These are phyloP conservation scores for Avicennia marina DNA, from an alignment of 257 asterid genomes.

Conservation along the genomic window DNA sequence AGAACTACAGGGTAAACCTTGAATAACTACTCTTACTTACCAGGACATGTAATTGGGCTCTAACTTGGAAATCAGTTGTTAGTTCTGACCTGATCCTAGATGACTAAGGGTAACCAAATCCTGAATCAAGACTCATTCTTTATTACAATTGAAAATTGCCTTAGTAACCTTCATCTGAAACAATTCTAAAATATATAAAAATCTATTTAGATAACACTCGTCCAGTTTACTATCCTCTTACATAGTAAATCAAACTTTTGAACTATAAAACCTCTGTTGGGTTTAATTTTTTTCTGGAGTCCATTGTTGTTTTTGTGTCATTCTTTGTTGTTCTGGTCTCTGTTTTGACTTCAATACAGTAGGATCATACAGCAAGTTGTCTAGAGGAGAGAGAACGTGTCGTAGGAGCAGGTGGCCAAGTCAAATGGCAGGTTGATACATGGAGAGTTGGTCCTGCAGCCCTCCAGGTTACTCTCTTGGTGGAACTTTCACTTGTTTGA, in stretches of 20 bases:
- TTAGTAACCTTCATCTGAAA: neutral
- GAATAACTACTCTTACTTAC: too few relatives aligned
- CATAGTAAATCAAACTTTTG: neutral
- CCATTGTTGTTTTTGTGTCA: neutral
- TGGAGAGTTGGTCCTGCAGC: slow-evolving; percentile 97
- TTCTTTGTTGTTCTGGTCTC: neutral
- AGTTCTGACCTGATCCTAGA: neutral
- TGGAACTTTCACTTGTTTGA: slow-evolving; percentile 5
- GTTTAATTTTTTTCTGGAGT: neutral
- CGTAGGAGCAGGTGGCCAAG: slow-evolving; percentile 61
- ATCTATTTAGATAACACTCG: neutral
- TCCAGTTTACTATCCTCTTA: neutral
- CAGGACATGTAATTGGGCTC: neutral
- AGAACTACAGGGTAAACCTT: too few relatives aligned
- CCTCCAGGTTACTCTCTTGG: slow-evolving; percentile 62
- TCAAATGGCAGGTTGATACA: slow-evolving; percentile 85
- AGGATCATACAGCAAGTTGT: slow-evolving; percentile 96
- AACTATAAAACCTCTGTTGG: neutral
- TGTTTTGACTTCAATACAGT: slow-evolving; percentile 25
- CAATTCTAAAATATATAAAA: neutral
- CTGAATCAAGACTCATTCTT: too few relatives aligned
- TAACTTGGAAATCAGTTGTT: neutral
- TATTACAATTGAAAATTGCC: neutral
- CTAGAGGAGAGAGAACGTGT: slow-evolving; percentile 86
- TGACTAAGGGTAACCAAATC: neutral